Evolutionary conservation across 1,139 yeast species (phyloP).

Genomic region (Kodamaea plutei): DNA sequence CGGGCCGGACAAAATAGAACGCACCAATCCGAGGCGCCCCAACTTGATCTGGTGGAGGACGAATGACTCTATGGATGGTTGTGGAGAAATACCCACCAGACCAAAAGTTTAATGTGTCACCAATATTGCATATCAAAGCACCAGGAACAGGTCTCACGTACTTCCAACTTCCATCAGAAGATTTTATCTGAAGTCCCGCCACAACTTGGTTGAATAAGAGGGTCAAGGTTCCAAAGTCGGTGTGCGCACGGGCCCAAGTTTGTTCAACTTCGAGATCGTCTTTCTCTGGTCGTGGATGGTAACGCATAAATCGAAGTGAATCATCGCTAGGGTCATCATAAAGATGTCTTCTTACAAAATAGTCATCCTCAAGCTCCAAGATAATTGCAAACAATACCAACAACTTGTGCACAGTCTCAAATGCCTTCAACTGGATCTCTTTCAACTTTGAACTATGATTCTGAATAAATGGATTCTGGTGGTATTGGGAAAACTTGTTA

Average conservation of each 20-base stretch:
- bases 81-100: constrained; percentile 31
- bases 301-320: constrained; percentile 30
- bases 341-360: constrained; percentile 24
- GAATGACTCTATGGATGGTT: constrained; percentile 28
- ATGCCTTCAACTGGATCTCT: constrained; percentile 20
- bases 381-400: constrained; percentile 29
- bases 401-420: constrained; percentile 23
- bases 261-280: constrained; percentile 27
- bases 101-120: constrained; percentile 30
- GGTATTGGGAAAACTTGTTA: constrained; percentile 18
- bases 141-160: constrained; percentile 26
- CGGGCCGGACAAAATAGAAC: constrained; percentile 33
- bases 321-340: constrained; percentile 32
- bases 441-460: constrained; percentile 19
- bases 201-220: constrained; percentile 27
- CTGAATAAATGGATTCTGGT: constrained; percentile 22
- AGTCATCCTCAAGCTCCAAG: constrained; percentile 29
- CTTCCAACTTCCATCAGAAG: constrained; percentile 24
- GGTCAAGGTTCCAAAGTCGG: constrained; percentile 30
- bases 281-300: constrained; percentile 22
- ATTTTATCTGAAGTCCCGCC: constrained; percentile 26
- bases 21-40: constrained; percentile 28
- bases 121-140: constrained; percentile 29
- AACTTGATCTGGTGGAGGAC: constrained; percentile 31
- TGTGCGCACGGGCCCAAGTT: constrained; percentile 30